Evolutionary conservation across 1,139 yeast genomes (phyloP), one percentile per base, ranked within the genome.

Genomic region (Saccharomyces hybrid): DNA sequence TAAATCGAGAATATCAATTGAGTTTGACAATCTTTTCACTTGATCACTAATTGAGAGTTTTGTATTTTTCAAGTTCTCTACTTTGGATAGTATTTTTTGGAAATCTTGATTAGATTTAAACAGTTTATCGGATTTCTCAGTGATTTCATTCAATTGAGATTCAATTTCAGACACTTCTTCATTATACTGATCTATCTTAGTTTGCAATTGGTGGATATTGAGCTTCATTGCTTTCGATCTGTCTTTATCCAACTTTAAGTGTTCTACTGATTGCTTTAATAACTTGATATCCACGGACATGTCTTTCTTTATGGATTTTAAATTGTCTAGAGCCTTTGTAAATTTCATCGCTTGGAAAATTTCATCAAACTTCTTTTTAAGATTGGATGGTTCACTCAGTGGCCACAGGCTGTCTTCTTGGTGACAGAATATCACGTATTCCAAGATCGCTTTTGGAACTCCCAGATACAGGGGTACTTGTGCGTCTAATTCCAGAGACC

Each of bases 361-460:
- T 68, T 93, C 99, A 70, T 95, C 99, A 65, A 95, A 95, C 57
- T 93, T 79, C 71, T 91, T 91, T 72, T 95, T 95, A 66, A 95
- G 77, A 13, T 80, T 80, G 6, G 96, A 78, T 0, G 99, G 96
- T 70, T 95, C 99, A 61, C 93, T 83, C 55, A 95, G 75, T 1
- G 99, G 99, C 99, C 99, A 95, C 46, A 89, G 73, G 65, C 95
- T 86, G 57, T 95, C 99, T 66, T 95, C 99, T 70, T 95, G 99
- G 67, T 95, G 99, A 66, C 99, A 93, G 70, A 95, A 95, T 2
- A 93, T 85, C 49, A 95, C 99, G 69, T 90, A 88, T 62, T 93
- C 97, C 50, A 95, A 73, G 53, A 95, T 82, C 0, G 98, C 89
- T 54, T 82, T 81, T 0, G 97, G 86, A 0, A 91, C 97, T 3